Conservation (phyloP, 2,329 filamentous ascomycete genomes). For the Paecilomyces niveus region DNA sequence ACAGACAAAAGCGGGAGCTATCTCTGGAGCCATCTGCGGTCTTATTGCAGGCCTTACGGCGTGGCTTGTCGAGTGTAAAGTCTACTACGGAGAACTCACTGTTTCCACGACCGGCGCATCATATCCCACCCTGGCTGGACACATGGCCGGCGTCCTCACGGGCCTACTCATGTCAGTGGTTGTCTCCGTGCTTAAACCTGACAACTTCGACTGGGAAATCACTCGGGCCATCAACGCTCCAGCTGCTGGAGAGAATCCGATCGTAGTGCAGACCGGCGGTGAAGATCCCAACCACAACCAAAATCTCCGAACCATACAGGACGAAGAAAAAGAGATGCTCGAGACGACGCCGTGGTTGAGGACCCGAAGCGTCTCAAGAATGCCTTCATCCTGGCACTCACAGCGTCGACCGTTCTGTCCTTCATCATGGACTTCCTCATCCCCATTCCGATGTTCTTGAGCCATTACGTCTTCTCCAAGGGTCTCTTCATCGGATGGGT, state of each 20-base stretch:
- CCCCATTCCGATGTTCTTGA: slow-evolving; percentile 37
- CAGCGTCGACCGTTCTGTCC: slow-evolving; percentile 30
- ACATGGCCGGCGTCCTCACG: slow-evolving; percentile 4
- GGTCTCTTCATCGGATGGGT: slow-evolving; percentile 37
- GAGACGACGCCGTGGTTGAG: slow-evolving; percentile 19
- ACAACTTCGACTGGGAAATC: slow-evolving; percentile 33
- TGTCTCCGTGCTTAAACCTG: slow-evolving; percentile 28
- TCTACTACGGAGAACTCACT: slow-evolving; percentile 31
- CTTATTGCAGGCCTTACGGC: slow-evolving; percentile 28
- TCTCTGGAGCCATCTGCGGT: slow-evolving; percentile 24
- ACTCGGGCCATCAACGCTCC: slow-evolving; percentile 21
- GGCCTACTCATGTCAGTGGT: slow-evolving; percentile 15
- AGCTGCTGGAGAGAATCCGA: background rate
- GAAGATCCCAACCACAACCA: background rate
- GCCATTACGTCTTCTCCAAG: slow-evolving; percentile 33
- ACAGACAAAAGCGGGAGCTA: slow-evolving; percentile 25
- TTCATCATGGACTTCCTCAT: slow-evolving; percentile 34
- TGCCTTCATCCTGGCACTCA: slow-evolving; percentile 31
- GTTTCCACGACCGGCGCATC: slow-evolving; percentile 29
- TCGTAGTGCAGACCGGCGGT: background rate
- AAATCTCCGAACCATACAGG: slow-evolving; percentile 11
- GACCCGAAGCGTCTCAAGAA: slow-evolving; percentile 21
- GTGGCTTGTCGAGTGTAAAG: slow-evolving; percentile 29
- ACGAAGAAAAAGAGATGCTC: slow-evolving; percentile 18
- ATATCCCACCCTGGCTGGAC: slow-evolving; percentile 34